Base-by-base conservation (phyloP, 2,329 filamentous ascomycete genomes). In the Pyrenophora graminea region DNA sequence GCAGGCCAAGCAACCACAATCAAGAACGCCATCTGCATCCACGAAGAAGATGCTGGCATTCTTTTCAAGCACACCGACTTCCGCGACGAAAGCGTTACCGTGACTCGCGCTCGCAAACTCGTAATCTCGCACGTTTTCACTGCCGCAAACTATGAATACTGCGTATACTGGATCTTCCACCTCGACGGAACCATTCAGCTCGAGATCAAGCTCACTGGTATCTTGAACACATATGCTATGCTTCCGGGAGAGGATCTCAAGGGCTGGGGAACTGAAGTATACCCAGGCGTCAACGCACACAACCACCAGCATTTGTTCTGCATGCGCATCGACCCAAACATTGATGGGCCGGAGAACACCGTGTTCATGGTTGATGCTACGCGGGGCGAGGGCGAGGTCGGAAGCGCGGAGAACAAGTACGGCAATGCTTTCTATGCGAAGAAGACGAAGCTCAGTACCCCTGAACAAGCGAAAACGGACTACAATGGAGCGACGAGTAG, bases 281-380 rank as follows among this genome's bases (percentile, higher is more conserved):
- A 93, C 67, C 89, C 90, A 0, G 87, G 90, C 34, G 91, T 96
- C 67, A 96, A 96, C 67, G 92, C 92, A 0, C 92, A 96, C 77
- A 96, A 96, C 77, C 92, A 97, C 74, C 91, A 97, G 74, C 92
- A 97, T 73, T 82, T 97, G 27, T 97, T 97, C 83, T 96, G 91
- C 69, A 78, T 97, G 37, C 89, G 92, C 36, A 79, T 96, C 37
- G 89, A 97, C 70, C 84, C 91, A 27, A 94, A 93, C 67, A 83
- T 97, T 48, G 92, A 96, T 68, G 92, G 92, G 0, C 84, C 87
- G 1, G 82, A 86, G 57, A 97, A 97, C 72, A 92, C 91, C 0
- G 81, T 96, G 52, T 93, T 91, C 78, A 85, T 92, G 75, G 86
- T 88, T 10, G 92, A 97, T 62, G 88, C 90, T 1, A 80, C 85